A percentile compares a stretch with the other conserved stretches of the same genome.
These are phyloP conservation scores for Mortierella sp. DNA, from an alignment of 371 early-diverging fungal genomes.

Conservation along the genomic window DNA sequence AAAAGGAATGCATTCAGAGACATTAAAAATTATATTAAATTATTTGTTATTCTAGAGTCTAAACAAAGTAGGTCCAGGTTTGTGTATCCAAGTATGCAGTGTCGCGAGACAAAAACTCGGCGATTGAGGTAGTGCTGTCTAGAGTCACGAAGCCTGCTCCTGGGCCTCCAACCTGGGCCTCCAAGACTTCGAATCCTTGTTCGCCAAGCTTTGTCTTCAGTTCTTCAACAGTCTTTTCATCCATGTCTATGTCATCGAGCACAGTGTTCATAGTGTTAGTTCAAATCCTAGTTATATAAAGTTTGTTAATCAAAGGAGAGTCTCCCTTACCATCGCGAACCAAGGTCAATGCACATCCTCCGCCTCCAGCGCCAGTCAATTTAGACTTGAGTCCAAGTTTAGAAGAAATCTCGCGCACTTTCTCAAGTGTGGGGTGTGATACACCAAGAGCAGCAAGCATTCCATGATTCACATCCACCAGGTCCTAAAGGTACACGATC, in stretches of 20 bases:
- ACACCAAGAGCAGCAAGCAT: constrained; percentile 84
- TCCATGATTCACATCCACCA: constrained; percentile 88
- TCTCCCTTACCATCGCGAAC: constrained; percentile 72
- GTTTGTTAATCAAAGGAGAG: no score
- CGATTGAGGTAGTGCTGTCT: constrained; percentile 14
- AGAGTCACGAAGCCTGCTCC: constrained; percentile 69
- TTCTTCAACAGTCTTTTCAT: constrained; percentile 51
- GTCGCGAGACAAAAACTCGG: constrained; percentile 37
- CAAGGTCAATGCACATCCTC: constrained; percentile 93
- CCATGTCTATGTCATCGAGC: constrained; percentile 27
- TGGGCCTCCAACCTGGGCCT: constrained; percentile 80
- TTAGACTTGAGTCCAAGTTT: constrained; percentile 79
- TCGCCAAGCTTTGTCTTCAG: constrained; percentile 61
- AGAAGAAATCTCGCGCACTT: constrained; percentile 76
- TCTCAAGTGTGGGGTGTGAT: constrained; percentile 86
- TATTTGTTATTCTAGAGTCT: constrained; percentile 2
- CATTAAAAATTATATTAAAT: neutral
- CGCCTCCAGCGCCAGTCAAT: constrained; percentile 98
- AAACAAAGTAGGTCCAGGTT: constrained; percentile 44
- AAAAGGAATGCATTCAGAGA: neutral
- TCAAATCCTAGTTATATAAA: neutral
- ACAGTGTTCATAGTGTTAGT: neutral
- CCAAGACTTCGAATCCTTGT: constrained; percentile 79
- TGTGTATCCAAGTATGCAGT: constrained; percentile 26
- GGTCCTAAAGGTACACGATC: constrained; percentile 57